Evolutionary conservation across 352 stramenopile genomes (phyloP), one percentile per base, ranked within the genome.

Genomic region (Peronospora farinosa): DNA sequence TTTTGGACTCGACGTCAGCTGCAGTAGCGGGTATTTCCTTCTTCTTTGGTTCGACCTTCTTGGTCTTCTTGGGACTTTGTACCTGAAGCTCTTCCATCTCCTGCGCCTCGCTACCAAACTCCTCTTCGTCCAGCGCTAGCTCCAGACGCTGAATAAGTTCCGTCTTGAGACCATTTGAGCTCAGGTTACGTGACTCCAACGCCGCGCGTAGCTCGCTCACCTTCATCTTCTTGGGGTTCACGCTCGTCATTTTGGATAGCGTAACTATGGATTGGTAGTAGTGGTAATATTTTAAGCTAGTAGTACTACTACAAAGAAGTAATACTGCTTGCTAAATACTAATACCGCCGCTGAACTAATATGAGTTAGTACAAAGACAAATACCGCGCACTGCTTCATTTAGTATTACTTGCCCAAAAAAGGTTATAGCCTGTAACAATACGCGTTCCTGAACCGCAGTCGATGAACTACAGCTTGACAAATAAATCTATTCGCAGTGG

Each of bases 171-270:
- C 84, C 84, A 47, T 87, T 87, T 30, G 76, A 89, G 72, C 78
- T 92, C 40, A 95, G 60, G 7, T 69, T 69, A 42, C 84, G 80
- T 47, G 78, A 78, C 65, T 90, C 79, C 27, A 95, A 70, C 60
- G 86, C 83, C 48, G 83, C 61, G 51, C 81, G 80, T 51, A 95
- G 69, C 73, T 95, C 84, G 64, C 77, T 89, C 58, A 95, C 84
- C 63, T 93, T 95, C 81, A 95, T 92, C 71, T 92, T 92, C 74
- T 93, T 95, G 16, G 84, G 84, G 57, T 86, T 81, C 65, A 92
- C 58, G 47, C 61, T 81, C 44, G 67, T 80, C 54, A 78, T 78
- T 43, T 52, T 55, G 8, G 8, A 31, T 31, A 31, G 2, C 7
- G 27, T 7, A 31, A 31, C 8, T 2, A 21, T 21, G 19, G 19